Evolutionary conservation across 2,329 filamentous ascomycete species (phyloP), one percentile per base, ranked within the genome.

Genomic region (Alternaria rosae): DNA sequence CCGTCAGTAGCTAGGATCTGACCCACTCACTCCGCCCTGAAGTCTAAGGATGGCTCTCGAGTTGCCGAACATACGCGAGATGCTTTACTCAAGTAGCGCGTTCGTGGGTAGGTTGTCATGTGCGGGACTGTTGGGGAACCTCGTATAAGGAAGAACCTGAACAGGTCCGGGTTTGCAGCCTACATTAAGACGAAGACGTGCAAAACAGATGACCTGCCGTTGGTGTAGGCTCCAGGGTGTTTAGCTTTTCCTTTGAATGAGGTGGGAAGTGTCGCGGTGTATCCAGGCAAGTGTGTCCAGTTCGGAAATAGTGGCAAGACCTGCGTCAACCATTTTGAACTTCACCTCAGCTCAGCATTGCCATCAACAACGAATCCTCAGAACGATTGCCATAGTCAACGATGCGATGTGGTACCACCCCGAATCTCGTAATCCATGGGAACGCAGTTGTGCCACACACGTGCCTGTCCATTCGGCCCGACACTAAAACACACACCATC

Each of bases 401-500:
- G n/a, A n/a, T n/a, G n/a, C n/a, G n/a, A n/a, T n/a, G n/a, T n/a
- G n/a, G n/a, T n/a, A n/a, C n/a, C n/a, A n/a, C n/a, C n/a, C n/a
- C n/a, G n/a, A n/a, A n/a, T 38, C 32, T 17, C n/a, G n/a, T 11
- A 38, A 38, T 38, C 35, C 35, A 15, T 38, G 17, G 35, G 35
- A 38, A 8, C 32, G 32, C 32, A 35, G 32, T 15, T 12, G 32
- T 28, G 30, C 30, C 54, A 41, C 43, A 28, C 15, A 54, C 57
- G 52, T 59, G 51, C 47, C 11, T 43, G 23, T 28, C 15, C n/a
- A 21, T 21, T 11, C 17, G 17, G 17, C 17, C 35, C 26, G 17
- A 30, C 5, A 43, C 47, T 30, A 59, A 42, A 38, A 54, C 25
- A 20, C 26, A 60, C 52, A 56, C 57, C 47, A 51, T 25, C 47